Conservation (phyloP, 768 basidiomycete species). For the Leccinum incarnatum region DNA sequence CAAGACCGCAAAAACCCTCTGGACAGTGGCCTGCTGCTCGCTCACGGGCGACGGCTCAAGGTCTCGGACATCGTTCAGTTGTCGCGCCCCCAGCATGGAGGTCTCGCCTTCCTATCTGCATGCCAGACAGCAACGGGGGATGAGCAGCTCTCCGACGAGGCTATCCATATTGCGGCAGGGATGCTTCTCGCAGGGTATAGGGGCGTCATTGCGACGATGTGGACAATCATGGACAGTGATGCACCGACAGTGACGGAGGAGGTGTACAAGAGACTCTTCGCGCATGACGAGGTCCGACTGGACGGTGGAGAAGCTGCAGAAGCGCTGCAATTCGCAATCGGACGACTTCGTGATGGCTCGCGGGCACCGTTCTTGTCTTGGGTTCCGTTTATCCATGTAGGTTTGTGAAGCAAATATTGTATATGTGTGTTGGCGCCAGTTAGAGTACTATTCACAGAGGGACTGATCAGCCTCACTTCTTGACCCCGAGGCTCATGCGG, state of each 20-base stretch:
- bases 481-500: no score
- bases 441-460: no score
- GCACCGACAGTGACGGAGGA: background rate
- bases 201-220: background rate
- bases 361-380: background rate
- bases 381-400: background rate
- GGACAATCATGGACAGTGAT: background rate
- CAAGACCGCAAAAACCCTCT: slow-evolving; percentile 20
- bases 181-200: background rate
- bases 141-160: background rate
- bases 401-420: background rate
- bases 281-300: background rate
- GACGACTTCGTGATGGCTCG: background rate
- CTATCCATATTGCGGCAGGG: background rate
- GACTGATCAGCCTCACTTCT: no score
- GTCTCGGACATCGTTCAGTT: background rate
- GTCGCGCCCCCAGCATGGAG: slow-evolving; percentile 8
- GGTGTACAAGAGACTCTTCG: background rate
- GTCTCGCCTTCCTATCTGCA: slow-evolving; percentile 26
- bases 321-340: background rate
- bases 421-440: background rate
- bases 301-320: background rate
- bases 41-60: background rate
- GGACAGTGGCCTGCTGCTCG: slow-evolving; percentile 20
- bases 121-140: background rate